Base-by-base conservation (phyloP, 164 flowering plant genomes). In the Umbellularia californica region DNA sequence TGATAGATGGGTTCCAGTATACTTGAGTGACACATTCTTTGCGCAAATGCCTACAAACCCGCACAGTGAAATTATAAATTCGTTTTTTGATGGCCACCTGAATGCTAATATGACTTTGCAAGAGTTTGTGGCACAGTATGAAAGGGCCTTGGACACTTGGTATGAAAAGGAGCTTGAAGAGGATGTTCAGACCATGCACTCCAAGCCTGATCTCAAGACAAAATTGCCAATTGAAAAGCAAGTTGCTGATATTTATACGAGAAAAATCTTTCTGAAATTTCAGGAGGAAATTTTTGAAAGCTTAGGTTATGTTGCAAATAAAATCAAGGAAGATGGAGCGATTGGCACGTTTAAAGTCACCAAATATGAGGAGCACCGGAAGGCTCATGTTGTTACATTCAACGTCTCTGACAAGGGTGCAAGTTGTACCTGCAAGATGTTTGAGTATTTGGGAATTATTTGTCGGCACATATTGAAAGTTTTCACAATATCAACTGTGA, bases 221-320 rank as follows among this genome's bases (percentile, higher is more conserved):
- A 92, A 90, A 51, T 90, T 93, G 20, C 98, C 97, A 3, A 88
- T 90, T 93, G 98, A 94, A 76, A 90, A 88, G 76, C 98, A 94
- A 77, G 97, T 88, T 15, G 94, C 97, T 66, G 81, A 75, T 72
- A 78, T 86, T 25, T 94, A 84, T 70, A 92, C 98, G 1, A 84
- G 84, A 76, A 90, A 76, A 81, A 80, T 90, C 30, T 94, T 92
- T 76, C 74, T 82, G 9, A 87, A 88, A 74, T 92, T 94, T 82
- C 97, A 94, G 75, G 97, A 92, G 64, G 97, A 93, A 77, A 78
- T 93, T 55, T 90, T 90, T 71, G 92, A 92, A 75, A 92, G 93
- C 70, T 87, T 93, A 81, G 95, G 83, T 0, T 88, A 89, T 70
- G 87, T 90, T 70, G 98, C 92, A 65, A 89, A 89, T 75, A 84